Percentiles rank a stretch among this genome's conserved stretches.
Conservation (phyloP, 495 filamentous ascomycete genomes). For the Astrocystis sublimbata region DNA sequence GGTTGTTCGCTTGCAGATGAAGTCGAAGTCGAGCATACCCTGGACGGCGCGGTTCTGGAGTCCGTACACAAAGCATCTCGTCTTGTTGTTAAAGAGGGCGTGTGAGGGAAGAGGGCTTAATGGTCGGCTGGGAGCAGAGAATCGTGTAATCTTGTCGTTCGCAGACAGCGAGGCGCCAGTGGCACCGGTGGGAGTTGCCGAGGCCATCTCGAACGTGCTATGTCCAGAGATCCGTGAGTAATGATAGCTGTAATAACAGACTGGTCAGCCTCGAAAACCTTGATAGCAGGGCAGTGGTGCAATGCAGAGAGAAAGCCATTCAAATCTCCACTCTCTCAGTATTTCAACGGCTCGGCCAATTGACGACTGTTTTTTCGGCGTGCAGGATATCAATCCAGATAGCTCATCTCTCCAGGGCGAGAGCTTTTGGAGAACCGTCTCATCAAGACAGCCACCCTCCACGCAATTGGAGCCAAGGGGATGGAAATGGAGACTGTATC, state of each 20-base stretch:
- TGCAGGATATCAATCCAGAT: not conserved
- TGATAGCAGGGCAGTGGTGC: not conserved
- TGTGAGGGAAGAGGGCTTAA: constrained; percentile 81
- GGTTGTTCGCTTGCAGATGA: constrained; percentile 98
- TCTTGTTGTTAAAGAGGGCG: constrained; percentile 97
- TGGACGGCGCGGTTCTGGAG: constrained; percentile 97
- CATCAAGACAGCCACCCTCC: not conserved
- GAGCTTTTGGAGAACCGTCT: too few species aligned
- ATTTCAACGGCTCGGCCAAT: not conserved
- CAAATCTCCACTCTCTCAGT: not conserved
- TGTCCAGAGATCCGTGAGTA: not conserved
- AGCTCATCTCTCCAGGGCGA: too few species aligned
- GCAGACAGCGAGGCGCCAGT: constrained; percentile 58
- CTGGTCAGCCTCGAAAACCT: constrained; percentile 4
- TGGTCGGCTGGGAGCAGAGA: constrained; percentile 88
- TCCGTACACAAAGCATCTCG: constrained; percentile 99
- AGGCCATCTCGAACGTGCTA: constrained; percentile 44
- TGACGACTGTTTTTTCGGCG: not conserved
- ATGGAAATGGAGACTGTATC: not conserved
- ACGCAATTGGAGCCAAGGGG: not conserved
- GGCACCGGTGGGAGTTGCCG: constrained; percentile 44
- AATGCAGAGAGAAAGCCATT: not conserved
- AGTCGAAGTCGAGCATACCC: constrained; percentile 99
- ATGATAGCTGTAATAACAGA: not conserved
- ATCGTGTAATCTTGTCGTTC: constrained; percentile 98